phyloP scores from a whole-genome alignment of 2,329 filamentous ascomycete genomes.

The Gremmenia infestans region DNA sequence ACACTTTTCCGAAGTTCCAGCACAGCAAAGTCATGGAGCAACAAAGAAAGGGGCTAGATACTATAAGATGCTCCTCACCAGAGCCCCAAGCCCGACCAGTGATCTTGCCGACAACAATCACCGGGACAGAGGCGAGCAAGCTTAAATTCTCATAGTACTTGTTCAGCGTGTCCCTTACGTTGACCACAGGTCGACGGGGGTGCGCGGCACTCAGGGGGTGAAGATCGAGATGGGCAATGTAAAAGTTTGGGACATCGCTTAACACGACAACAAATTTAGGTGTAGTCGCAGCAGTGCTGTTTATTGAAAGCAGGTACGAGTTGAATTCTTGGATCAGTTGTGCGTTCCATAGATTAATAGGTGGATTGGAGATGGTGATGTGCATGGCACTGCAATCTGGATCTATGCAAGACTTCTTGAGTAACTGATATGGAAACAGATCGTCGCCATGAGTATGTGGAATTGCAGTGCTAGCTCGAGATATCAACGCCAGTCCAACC shows the following conservation, averaged over 20 bases:
- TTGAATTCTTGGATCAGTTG: not conserved
- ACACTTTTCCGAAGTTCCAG: no score
- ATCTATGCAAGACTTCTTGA: not conserved
- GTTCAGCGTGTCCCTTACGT: not conserved
- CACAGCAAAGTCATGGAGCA: no score
- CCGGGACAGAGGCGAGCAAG: not conserved
- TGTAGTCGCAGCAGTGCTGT: not conserved
- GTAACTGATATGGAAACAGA: not conserved
- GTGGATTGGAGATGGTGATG: not conserved
- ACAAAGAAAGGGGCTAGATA: no score
- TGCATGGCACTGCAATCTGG: not conserved
- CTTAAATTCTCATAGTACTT: not conserved
- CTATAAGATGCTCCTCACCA: slow-evolving; percentile 5
- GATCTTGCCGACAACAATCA: slow-evolving; percentile 9
- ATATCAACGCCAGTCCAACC: no score
- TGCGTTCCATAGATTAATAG: not conserved
- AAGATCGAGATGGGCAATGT: not conserved
- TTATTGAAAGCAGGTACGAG: not conserved
- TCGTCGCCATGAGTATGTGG: no score
- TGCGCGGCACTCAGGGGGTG: no score
- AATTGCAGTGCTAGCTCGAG: no score
- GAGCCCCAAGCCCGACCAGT: slow-evolving; percentile 6
- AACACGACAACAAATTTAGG: not conserved
- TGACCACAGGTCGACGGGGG: not conserved
- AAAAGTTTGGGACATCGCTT: not conserved